Evolutionary conservation across 2,329 filamentous ascomycete species (phyloP).

Genomic region (Eutypella sp.): DNA sequence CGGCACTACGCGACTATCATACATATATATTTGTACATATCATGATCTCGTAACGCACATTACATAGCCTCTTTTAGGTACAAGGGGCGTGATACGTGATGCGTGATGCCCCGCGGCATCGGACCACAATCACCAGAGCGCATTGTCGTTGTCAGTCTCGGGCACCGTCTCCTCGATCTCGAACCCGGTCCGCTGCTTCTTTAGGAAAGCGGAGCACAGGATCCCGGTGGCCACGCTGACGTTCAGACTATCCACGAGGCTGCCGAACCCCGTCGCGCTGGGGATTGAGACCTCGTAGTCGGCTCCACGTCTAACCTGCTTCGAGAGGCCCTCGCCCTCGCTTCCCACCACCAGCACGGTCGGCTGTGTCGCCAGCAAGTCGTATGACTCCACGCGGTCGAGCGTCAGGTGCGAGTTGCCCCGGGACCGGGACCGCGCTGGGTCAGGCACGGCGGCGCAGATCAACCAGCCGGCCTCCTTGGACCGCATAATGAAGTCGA

Average conservation of each 20-base stretch:
- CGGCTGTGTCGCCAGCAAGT: constrained; percentile 56
- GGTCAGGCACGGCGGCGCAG: constrained; percentile 65
- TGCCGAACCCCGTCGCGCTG: constrained; percentile 43
- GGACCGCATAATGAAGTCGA: constrained; percentile 65
- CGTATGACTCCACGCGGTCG: constrained; percentile 41
- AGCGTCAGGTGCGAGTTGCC: constrained; percentile 42
- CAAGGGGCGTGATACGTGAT: no score
- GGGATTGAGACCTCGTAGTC: constrained; percentile 64
- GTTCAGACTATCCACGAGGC: constrained; percentile 81
- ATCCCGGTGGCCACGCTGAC: constrained; percentile 84
- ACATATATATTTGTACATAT: no score
- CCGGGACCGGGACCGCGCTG: constrained; percentile 25
- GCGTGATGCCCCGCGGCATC: no score
- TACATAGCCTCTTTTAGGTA: neutral
- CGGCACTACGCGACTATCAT: no score
- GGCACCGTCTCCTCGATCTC: constrained; percentile 15
- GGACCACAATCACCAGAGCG: constrained; percentile 21
- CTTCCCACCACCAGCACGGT: constrained; percentile 79
- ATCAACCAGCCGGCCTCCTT: constrained; percentile 72
- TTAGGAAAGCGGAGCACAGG: constrained; percentile 65
- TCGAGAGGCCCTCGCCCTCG: constrained; percentile 71
- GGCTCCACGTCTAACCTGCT: constrained; percentile 58
- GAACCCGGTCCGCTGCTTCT: constrained; percentile 24
- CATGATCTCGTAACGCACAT: no score
- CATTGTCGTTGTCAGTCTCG: constrained; percentile 8